Evolutionary conservation across 75 land plant species (phyloP), one percentile per base, ranked within the genome.

Genomic region (Gnetum montanum): DNA sequence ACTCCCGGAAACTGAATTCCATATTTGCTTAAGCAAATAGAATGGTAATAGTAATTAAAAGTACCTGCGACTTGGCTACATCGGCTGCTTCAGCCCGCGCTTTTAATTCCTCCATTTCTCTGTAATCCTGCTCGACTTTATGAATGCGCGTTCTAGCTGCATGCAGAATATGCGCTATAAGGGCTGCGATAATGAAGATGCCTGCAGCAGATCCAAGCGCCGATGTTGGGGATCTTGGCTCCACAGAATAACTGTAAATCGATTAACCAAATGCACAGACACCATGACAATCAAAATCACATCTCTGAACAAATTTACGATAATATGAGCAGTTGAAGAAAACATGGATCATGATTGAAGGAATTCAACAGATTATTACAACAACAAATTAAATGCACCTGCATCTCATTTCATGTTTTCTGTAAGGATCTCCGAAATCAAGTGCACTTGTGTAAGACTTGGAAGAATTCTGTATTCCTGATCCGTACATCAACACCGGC

Each of bases 391-490:
- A 46, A 34, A 33, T 46, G 37, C 71, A 88, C 97, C 97, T 75
- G 74, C 97, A 91, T 7, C 57, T 70, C 88, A 91, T 84, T 43
- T 84, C 71, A 59, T 91, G 93, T 64, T 71, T 84, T 40, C 97
- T 67, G 24, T 68, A 73, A 43, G 97, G 94, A 70, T 91, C 97
- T 48, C 94, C 93, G 72, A 91, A 91, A 67, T 88, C 97, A 59
- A 91, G 70, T 47, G 37, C 46, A 49, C 85, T 81, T 34, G 71
- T 60, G 62, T 84, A 83, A 31, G 41, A 25, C 0, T 40, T 26
- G 18, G 35, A 43, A 20, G 54, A 60, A 34, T 62, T 61, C 15
- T 47, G 35, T 6, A 24, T 63, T 59, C 63, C 68, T 5, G 78
- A 70, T 2, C 86, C 89, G 60, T 91, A 91, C 97, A 91, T 91